Percentiles rank a stretch among this genome's conserved stretches.
phyloP scores from a whole-genome alignment of 164 flowering plant species.

The Sedum album region DNA sequence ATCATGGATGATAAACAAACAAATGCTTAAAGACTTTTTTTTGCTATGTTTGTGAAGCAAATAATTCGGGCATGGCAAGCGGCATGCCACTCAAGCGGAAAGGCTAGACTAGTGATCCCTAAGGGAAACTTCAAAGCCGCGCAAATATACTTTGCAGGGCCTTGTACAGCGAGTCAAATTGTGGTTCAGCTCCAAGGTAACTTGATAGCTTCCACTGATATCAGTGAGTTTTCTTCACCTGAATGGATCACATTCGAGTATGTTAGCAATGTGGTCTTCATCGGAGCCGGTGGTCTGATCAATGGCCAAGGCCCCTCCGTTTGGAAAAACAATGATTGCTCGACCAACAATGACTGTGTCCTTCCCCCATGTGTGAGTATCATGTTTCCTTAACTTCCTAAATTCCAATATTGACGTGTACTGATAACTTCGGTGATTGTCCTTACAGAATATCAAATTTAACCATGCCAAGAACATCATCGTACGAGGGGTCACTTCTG shows the following conservation, averaged over 20 bases:
- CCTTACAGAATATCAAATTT: neutral
- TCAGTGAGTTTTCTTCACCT: constrained; percentile 1
- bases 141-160: constrained; percentile 1
- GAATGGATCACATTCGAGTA: constrained; percentile 7
- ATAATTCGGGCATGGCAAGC: constrained; percentile 7
- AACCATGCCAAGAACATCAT: constrained; percentile 6
- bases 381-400: neutral
- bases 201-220: constrained; percentile 3
- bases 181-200: constrained; percentile 7
- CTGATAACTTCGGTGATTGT: neutral
- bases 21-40: neutral
- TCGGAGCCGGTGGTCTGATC: constrained; percentile 1
- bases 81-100: constrained; percentile 6
- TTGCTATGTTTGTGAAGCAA: neutral
- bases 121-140: constrained; percentile 5
- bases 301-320: constrained; percentile 7
- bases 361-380: constrained; percentile 4
- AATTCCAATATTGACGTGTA: neutral
- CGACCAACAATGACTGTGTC: neutral
- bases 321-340: constrained; percentile 6
- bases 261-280: neutral
- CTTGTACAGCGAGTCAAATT: neutral
- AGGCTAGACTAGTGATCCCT: neutral
- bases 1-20: neutral
- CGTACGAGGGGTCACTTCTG: constrained; percentile 1